A percentile compares a stretch with the other conserved stretches of the same genome.
Conservation (phyloP, 352 stramenopile species). For the Thraustochytrium striatum region DNA sequence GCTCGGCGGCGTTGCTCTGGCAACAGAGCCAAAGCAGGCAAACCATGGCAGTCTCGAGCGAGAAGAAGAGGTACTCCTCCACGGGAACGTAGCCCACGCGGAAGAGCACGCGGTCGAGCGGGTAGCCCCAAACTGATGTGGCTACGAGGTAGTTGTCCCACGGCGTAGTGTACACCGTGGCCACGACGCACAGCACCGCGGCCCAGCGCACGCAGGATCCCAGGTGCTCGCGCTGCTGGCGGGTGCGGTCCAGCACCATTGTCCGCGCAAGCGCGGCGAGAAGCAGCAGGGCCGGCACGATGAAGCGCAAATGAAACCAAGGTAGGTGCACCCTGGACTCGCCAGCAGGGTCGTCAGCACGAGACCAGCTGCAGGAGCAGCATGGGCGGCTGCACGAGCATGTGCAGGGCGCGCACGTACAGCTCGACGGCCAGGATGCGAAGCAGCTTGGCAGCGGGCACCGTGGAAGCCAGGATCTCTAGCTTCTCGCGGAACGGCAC, state of each 20-base stretch:
- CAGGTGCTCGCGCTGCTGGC: background rate
- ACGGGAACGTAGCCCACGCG: slow-evolving; percentile 21
- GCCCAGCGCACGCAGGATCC: background rate
- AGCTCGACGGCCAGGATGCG: slow-evolving; percentile 23
- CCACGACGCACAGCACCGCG: slow-evolving; percentile 7
- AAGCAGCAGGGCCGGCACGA: background rate
- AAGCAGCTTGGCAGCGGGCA: slow-evolving; percentile 1
- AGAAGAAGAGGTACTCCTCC: slow-evolving; percentile 44
- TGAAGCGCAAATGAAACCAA: slow-evolving; percentile 7
- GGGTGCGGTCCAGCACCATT: background rate
- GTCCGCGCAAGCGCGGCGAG: background rate
- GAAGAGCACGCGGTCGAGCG: slow-evolving; percentile 12
- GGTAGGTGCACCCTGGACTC: background rate
- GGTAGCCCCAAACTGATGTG: background rate
- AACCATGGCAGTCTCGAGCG: slow-evolving; percentile 16
- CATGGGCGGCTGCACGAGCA: background rate
- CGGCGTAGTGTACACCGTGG: slow-evolving; percentile 33
- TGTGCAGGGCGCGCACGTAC: background rate
- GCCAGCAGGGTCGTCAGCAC: background rate
- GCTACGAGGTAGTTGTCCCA: slow-evolving; percentile 43
- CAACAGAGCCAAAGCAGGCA: slow-evolving; percentile 9
- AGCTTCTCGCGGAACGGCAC: slow-evolving; percentile 29
- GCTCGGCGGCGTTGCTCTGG: background rate
- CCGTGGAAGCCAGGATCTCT: background rate
- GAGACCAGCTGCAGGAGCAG: background rate